These are phyloP conservation scores for Lotus japonicus DNA, from an alignment of 306 rosid species.

Conservation along the genomic window DNA sequence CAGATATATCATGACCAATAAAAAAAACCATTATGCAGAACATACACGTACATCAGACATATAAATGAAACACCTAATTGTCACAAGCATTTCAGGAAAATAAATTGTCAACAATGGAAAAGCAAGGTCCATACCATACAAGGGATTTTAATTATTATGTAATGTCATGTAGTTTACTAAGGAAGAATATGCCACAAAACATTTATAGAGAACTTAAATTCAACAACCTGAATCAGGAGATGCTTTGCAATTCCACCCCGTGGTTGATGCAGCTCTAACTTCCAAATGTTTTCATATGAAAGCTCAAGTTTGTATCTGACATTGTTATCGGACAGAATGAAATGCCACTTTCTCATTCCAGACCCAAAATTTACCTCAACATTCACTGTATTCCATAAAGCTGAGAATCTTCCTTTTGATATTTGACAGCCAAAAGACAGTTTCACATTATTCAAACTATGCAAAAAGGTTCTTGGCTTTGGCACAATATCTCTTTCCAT, in stretches of 20 bases:
- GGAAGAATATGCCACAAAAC: neutral
- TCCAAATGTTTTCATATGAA: constrained; percentile 60
- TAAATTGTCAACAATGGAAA: neutral
- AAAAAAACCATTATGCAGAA: neutral
- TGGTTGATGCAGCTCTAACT: constrained; percentile 48
- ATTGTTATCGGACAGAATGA: constrained; percentile 11
- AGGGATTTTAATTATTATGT: too few species aligned
- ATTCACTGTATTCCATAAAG: constrained; percentile 30
- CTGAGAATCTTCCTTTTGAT: constrained; percentile 32
- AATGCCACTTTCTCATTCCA: constrained; percentile 36
- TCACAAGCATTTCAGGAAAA: neutral
- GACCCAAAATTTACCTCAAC: constrained; percentile 45
- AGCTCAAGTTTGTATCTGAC: constrained; percentile 48
- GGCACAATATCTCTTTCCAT: constrained; percentile 43
- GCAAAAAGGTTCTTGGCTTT: constrained; percentile 36
- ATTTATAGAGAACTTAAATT: neutral
- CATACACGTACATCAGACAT: neutral
- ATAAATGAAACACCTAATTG: neutral
- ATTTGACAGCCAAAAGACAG: constrained; percentile 65
- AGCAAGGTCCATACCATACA: neutral
- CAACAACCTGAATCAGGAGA: constrained; percentile 82
- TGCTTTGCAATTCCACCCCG: constrained; percentile 28
- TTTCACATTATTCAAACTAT: constrained; percentile 28
- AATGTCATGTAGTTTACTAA: neutral
- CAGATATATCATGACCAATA: neutral